Base-by-base conservation (phyloP, 495 filamentous ascomycete species). In the Penicillium fimorum region DNA sequence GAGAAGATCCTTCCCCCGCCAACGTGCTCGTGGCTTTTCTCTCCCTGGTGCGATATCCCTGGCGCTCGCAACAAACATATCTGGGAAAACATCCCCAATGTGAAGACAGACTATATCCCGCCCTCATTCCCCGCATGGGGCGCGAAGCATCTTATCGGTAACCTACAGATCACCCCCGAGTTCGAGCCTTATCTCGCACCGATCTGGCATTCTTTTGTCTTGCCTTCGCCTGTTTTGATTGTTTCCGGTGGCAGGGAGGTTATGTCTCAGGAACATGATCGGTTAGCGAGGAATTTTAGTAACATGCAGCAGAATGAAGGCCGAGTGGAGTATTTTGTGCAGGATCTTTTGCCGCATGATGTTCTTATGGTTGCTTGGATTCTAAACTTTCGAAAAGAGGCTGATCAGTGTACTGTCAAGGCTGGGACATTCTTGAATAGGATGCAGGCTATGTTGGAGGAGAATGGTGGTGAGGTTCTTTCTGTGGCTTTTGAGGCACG, bases 171-270 rank as follows among this genome's bases (percentile, higher is more conserved):
- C 5, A 55, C 60, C 2, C 45, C 59, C 13, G 45, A 63, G 2
- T 24, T 50, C 1, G 48, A 67, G 38, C 59, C 66, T 20, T 76
- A 77, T 53, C 60, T 79, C 0, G 59, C 57, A 10, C 66, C 63
- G 2, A 52, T 74, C 5, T 32, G 59, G 30, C 55, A 71, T 43
- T 69, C 74, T 5, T 79, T 80, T 33, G 25, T n/a, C 12, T 62
- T 73, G 10, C 57, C 59, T 11, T 63, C 67, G 18, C 77, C 76
- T 12, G 33, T 77, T 15, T 68, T 66, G 27, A 58, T 78, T 35
- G 66, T 70, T 20, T 59, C 64, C 6, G 77, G 76, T 10, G 68
- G 64, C n/a, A 58, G 59, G 20, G 77, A 80, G 62, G 63, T 78
- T 4, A 54, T 79, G 53, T 72, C 17, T 41, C 61, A 68, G 29